phyloP scores from a whole-genome alignment of 169 alveolate genomes.

The Cryptosporidium andersoni region DNA sequence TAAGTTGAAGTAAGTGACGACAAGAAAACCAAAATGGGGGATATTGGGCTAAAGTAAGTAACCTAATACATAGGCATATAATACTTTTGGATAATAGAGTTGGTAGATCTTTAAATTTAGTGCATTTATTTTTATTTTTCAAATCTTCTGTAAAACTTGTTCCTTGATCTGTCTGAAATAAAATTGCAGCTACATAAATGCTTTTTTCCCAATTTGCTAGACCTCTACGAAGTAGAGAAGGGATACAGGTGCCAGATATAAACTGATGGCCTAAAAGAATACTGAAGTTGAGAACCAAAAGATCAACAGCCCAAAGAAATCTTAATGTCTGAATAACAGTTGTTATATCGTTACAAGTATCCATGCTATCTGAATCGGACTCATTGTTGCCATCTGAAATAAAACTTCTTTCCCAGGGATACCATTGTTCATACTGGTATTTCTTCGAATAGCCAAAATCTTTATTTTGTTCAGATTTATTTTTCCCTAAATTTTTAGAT shows the following conservation, averaged over 20 bases:
- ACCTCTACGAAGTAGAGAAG: slow-evolving; percentile 22
- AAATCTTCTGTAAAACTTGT: not conserved
- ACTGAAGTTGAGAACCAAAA: slow-evolving; percentile 44
- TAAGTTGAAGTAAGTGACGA: slow-evolving; percentile 57
- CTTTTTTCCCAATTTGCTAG: slow-evolving; percentile 62
- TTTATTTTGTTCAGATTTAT: slow-evolving; percentile 36
- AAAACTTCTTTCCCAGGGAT: slow-evolving; percentile 59
- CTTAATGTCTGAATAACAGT: slow-evolving; percentile 59
- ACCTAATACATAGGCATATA: slow-evolving; percentile 50
- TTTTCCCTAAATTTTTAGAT: slow-evolving; percentile 50
- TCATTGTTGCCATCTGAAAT: slow-evolving; percentile 28
- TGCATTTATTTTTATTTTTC: slow-evolving; percentile 2
- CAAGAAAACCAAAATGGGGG: slow-evolving; percentile 69
- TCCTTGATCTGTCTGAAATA: slow-evolving; percentile 27
- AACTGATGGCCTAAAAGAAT: slow-evolving; percentile 20
- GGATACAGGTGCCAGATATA: slow-evolving; percentile 50
- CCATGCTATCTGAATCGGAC: not conserved
- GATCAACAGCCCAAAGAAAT: slow-evolving; percentile 54
- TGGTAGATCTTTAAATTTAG: not conserved
- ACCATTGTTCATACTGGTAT: slow-evolving; percentile 61
- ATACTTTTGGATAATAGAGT: slow-evolving; percentile 46
- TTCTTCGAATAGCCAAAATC: slow-evolving; percentile 40
- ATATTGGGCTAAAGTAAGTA: slow-evolving; percentile 44
- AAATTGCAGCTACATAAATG: slow-evolving; percentile 37
- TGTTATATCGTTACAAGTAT: slow-evolving; percentile 23